Evolutionary conservation across 1,284 basidiomycete species (phyloP).

Genomic region (Phlebopus sp.): DNA sequence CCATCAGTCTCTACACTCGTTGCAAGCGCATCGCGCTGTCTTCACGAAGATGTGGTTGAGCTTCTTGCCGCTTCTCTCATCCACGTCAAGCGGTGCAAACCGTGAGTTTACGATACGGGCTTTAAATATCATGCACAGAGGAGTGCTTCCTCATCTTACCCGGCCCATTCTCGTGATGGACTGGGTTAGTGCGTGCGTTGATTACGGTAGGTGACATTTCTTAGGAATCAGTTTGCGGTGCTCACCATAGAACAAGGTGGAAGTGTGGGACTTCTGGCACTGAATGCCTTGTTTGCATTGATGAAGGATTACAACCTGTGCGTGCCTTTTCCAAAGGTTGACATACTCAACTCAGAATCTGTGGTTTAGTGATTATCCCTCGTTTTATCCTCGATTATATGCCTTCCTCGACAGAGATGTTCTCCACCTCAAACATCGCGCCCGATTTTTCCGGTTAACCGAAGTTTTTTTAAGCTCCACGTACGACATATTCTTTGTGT

Average conservation of each 20-base stretch:
- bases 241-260: constrained; percentile 54
- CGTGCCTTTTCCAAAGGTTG: constrained; percentile 29
- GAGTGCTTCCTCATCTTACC: constrained; percentile 83
- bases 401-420: constrained; percentile 83
- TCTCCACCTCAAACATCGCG: constrained; percentile 89
- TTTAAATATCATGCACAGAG: constrained; percentile 79
- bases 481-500: constrained; percentile 40
- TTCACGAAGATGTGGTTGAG: constrained; percentile 79
- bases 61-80: constrained; percentile 61
- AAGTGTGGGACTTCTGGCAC: constrained; percentile 82
- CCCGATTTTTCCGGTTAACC: constrained; percentile 91
- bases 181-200: constrained; percentile 89
- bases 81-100: constrained; percentile 36
- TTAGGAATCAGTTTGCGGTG: neutral
- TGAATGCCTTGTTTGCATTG: constrained; percentile 90
- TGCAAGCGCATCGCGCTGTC: constrained; percentile 72
- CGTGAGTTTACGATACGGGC: constrained; percentile 56
- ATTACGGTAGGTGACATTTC: constrained; percentile 56
- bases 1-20: constrained; percentile 72
- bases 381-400: constrained; percentile 94
- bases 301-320: constrained; percentile 94
- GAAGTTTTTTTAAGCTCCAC: constrained; percentile 91
- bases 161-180: constrained; percentile 86
- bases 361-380: constrained; percentile 80
- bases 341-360: constrained; percentile 2